A percentile compares a stretch with the other conserved stretches of the same genome.
These are phyloP conservation scores for Termitomyces sp. DNA, from an alignment of 768 basidiomycete species.

Conservation along the genomic window DNA sequence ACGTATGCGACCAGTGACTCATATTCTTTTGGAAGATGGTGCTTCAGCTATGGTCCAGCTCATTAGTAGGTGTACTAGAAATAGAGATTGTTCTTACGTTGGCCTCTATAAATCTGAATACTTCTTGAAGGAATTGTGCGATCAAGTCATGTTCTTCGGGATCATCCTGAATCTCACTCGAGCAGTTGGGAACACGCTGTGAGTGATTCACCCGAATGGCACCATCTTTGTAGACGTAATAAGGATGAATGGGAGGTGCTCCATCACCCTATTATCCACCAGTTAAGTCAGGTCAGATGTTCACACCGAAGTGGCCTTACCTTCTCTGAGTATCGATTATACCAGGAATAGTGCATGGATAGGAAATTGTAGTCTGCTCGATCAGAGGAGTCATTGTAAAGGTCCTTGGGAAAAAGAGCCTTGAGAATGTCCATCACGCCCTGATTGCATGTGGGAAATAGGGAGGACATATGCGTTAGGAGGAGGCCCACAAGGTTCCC, in stretches of 20 bases:
- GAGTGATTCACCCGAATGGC: neutral
- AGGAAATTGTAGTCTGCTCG: neutral
- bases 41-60: conserved; percentile 16
- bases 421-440: neutral
- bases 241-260: neutral
- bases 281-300: neutral
- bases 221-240: conserved; percentile 3
- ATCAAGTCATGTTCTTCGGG: neutral
- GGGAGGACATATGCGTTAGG: neutral
- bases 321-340: neutral
- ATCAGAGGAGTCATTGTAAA: neutral
- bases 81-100: neutral
- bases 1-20: conserved; percentile 18
- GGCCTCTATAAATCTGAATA: neutral
- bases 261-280: neutral
- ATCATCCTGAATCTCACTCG: conserved; percentile 2
- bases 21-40: conserved; percentile 21
- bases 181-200: neutral
- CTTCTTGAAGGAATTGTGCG: neutral
- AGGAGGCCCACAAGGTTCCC: neutral
- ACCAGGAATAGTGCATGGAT: neutral
- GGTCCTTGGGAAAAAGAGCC: neutral
- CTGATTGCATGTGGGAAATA: neutral
- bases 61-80: neutral
- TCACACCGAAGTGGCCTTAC: too few species aligned